Evolutionary conservation across 352 stramenopile genomes (phyloP), one percentile per base, ranked within the genome.

Genomic region (Phytopythium mirpurense): DNA sequence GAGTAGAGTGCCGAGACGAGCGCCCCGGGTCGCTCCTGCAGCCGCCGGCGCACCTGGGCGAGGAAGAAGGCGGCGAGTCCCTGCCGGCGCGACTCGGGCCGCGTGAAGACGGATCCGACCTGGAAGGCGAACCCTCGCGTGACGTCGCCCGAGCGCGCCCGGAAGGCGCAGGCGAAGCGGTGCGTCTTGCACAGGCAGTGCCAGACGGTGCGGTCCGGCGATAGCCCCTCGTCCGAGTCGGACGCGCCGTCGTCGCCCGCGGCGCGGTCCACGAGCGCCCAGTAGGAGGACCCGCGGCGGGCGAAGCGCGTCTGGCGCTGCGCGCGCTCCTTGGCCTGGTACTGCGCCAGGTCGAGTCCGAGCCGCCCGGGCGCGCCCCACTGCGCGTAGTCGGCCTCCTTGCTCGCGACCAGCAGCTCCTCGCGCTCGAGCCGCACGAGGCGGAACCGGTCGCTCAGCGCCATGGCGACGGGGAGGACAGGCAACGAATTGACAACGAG

Each of bases 101-200:
- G 62, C 21, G 78, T 89, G 61, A 85, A 89, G 16, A 89, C 75
- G 4, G 78, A 87, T 26, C 70, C 76, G 29, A 87, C 79, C 36
- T 87, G 72, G 53, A 83, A 60, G 24, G 75, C 84, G 46, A 68
- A 74, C 12, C 78, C 78, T 9, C 51, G 59, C 34, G 67, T 45
- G 35, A 87, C 54, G 21, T 72, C 65, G 3, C 74, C 68, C 15
- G 57, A 63, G 14, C 41, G 35, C 15, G 42, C 63, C 51, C 64
- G 65, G 18, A 83, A 56, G 31, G 64, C 57, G 31, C 69, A 83
- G 34, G 83, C 66, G 27, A 86, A 86, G 36, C 63, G 62, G 55
- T 87, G 68, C 51, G 70, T 80, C 54, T 89, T 77, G 34, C 75
- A 87, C 35, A 86, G 74, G 45, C 65, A 83, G 41, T 64, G 67